Percentiles rank a stretch among this genome's conserved stretches.
phyloP scores from a whole-genome alignment of 2,329 filamentous ascomycete genomes.

The Fusarium lyarnte region DNA sequence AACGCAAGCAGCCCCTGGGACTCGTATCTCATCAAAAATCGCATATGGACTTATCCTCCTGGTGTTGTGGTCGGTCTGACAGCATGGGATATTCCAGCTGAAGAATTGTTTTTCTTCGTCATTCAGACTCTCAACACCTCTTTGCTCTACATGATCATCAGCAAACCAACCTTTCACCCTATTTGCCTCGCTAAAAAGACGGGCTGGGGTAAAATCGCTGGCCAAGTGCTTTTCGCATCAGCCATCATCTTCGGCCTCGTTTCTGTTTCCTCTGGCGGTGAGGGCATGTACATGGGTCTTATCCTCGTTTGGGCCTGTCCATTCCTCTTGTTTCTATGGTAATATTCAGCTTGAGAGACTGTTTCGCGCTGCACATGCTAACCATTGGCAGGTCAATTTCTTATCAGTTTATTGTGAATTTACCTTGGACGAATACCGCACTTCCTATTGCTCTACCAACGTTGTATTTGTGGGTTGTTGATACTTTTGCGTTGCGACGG shows the following conservation, averaged over 20 bases:
- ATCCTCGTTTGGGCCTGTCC: conserved; percentile 76
- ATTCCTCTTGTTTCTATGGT: conserved; percentile 63
- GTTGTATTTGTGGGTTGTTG: conserved; percentile 76
- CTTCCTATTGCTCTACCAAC: conserved; percentile 72
- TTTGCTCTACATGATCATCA: conserved; percentile 73
- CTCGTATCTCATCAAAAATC: conserved; percentile 74
- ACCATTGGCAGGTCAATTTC: conserved; percentile 66
- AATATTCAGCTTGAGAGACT: background rate
- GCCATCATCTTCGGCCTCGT: conserved; percentile 55
- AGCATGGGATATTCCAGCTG: conserved; percentile 71
- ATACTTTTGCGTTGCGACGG: conserved; percentile 71
- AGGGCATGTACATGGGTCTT: conserved; percentile 73
- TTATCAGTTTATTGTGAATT: conserved; percentile 68
- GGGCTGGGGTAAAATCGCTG: conserved; percentile 49
- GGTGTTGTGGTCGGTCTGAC: conserved; percentile 71
- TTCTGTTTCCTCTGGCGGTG: conserved; percentile 56
- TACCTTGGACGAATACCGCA: conserved; percentile 67
- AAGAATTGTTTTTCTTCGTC: conserved; percentile 81
- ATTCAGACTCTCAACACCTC: conserved; percentile 80
- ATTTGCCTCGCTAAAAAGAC: conserved; percentile 51
- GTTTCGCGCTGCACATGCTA: background rate
- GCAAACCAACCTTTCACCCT: conserved; percentile 67
- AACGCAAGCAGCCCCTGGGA: conserved; percentile 69
- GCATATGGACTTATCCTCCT: conserved; percentile 76
- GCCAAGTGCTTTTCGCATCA: conserved; percentile 60